These are phyloP conservation scores for Barnettozyma pratensis DNA, from an alignment of 805 yeast species.

Conservation along the genomic window DNA sequence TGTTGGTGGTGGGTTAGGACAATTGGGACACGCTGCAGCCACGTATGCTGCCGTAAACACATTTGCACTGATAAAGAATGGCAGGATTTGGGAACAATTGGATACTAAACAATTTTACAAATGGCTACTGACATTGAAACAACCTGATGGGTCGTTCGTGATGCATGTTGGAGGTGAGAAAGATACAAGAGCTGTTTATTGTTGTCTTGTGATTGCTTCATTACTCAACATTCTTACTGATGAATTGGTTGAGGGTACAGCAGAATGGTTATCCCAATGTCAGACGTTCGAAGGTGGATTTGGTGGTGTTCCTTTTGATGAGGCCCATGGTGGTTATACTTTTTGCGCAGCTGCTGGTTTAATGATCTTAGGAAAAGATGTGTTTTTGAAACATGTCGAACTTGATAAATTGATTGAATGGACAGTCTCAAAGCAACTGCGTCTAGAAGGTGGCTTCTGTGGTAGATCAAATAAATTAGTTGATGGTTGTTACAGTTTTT, in stretches of 20 bases:
- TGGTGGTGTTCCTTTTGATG: slow-evolving; percentile 74
- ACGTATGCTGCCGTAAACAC: slow-evolving; percentile 74
- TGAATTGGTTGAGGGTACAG: slow-evolving; percentile 47
- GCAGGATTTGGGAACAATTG: slow-evolving; percentile 36
- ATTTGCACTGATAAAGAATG: slow-evolving; percentile 47
- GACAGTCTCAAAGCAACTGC: slow-evolving; percentile 65
- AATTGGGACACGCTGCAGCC: slow-evolving; percentile 79
- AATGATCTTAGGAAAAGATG: slow-evolving; percentile 36
- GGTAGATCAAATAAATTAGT: slow-evolving; percentile 93
- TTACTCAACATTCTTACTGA: slow-evolving; percentile 58
- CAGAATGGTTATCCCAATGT: slow-evolving; percentile 59
- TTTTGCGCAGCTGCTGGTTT: slow-evolving; percentile 78
- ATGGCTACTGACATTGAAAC: slow-evolving; percentile 66
- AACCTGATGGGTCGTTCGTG: slow-evolving; percentile 66
- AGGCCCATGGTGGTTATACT: slow-evolving; percentile 97
- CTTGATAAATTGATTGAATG: slow-evolving; percentile 53
- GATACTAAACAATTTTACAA: slow-evolving; percentile 43
- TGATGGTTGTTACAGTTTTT: slow-evolving; percentile 93
- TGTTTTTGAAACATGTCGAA: slow-evolving; percentile 35
- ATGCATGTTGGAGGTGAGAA: slow-evolving; percentile 78
- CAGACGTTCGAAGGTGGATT: slow-evolving; percentile 97
- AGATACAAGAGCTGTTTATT: slow-evolving; percentile 83
- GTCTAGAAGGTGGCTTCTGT: slow-evolving; percentile 77
- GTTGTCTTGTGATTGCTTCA: slow-evolving; percentile 72
- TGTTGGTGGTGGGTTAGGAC: slow-evolving; percentile 81